Conservation (phyloP, 768 basidiomycete genomes). For the Trametes coccinea region DNA sequence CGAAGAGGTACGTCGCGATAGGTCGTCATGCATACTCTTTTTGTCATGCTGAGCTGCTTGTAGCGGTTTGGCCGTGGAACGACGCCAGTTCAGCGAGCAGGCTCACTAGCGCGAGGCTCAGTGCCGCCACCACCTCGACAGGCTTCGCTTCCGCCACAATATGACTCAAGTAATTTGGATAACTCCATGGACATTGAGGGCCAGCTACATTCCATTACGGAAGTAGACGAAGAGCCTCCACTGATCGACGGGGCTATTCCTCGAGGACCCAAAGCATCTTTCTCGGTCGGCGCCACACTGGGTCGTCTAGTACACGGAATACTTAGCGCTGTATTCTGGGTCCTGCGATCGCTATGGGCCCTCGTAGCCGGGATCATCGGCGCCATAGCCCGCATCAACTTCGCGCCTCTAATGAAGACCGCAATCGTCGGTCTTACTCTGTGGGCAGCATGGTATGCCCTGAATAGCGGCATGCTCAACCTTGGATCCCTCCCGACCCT, state of each 20-base stretch:
- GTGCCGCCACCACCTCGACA: conserved; percentile 36
- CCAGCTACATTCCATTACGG: conserved; percentile 62
- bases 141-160: conserved; percentile 42
- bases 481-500: conserved; percentile 27
- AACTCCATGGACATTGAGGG: conserved; percentile 44
- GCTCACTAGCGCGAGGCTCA: conserved; percentile 30
- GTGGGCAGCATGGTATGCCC: conserved; percentile 46
- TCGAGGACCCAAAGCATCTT: conserved; percentile 28
- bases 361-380: conserved; percentile 19
- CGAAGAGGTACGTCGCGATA: conserved; percentile 42
- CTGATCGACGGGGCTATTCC: conserved; percentile 36
- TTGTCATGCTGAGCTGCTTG: neutral
- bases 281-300: conserved; percentile 49
- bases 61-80: conserved; percentile 27
- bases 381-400: conserved; percentile 38
- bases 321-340: conserved; percentile 22
- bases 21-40: conserved; percentile 10
- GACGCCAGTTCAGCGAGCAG: conserved; percentile 23
- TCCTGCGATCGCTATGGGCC: neutral
- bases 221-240: conserved; percentile 52
- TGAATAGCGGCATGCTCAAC: conserved; percentile 30
- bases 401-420: conserved; percentile 43
- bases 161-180: conserved; percentile 29
- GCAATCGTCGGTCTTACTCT: conserved; percentile 43
- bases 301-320: conserved; percentile 44